Conservation (phyloP, 164 flowering plant species). For the Paratinospora sagittata region DNA sequence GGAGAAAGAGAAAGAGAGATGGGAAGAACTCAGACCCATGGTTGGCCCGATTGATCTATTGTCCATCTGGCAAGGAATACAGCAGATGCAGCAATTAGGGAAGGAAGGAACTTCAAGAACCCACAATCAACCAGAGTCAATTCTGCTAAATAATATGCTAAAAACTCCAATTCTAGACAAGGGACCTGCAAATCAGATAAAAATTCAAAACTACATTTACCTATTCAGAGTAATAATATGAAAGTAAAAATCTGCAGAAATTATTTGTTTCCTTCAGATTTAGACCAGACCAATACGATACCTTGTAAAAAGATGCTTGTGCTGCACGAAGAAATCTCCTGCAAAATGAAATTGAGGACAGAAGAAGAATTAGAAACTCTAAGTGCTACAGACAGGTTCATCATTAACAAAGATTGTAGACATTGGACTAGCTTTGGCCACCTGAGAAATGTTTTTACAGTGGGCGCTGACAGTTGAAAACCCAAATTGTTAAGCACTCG, state of each 20-base stretch:
- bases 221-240: neutral
- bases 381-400: neutral
- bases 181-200: slow-evolving; percentile 32
- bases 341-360: slow-evolving; percentile 17
- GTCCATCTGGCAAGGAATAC: slow-evolving; percentile 50
- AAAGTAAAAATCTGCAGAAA: neutral
- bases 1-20: neutral
- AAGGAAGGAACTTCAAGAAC: slow-evolving; percentile 65
- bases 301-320: slow-evolving; percentile 60
- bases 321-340: slow-evolving; percentile 94
- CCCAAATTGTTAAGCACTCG: slow-evolving; percentile 48
- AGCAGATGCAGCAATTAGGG: slow-evolving; percentile 75
- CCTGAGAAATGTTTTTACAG: slow-evolving; percentile 82
- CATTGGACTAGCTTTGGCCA: slow-evolving; percentile 18
- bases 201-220: neutral
- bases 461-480: slow-evolving; percentile 71
- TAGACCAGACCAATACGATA: slow-evolving; percentile 9
- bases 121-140: slow-evolving; percentile 50
- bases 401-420: neutral
- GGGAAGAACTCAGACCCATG: slow-evolving; percentile 59
- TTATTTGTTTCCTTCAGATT: neutral
- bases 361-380: slow-evolving; percentile 7
- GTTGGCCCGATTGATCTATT: slow-evolving; percentile 54
- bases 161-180: slow-evolving; percentile 46
- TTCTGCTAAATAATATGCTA: slow-evolving; percentile 73